A percentile compares a stretch with the other conserved stretches of the same genome.
Conservation (phyloP, 1,139 yeast genomes). For the Eremothecium sinecaudum region DNA sequence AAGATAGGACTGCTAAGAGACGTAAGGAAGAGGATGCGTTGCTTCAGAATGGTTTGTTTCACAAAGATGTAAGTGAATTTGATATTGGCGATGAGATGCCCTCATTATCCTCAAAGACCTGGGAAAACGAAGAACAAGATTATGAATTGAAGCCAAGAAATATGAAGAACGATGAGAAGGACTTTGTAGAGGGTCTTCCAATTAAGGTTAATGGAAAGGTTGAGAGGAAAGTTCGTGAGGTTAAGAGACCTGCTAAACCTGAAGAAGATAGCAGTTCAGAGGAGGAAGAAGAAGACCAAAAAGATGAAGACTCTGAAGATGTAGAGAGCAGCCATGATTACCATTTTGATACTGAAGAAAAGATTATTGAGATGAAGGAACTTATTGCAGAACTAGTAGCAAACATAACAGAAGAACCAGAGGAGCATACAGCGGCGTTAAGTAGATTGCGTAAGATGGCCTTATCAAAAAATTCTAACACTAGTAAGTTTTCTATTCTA, state of each 20-base stretch:
- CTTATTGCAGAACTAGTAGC: constrained; percentile 78
- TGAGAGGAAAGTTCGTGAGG: constrained; percentile 44
- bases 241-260: constrained; percentile 17
- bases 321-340: constrained; percentile 36
- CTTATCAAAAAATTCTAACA: constrained; percentile 54
- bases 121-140: constrained; percentile 61
- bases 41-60: constrained; percentile 41
- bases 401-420: constrained; percentile 77
- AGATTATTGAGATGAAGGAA: constrained; percentile 58
- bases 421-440: constrained; percentile 61
- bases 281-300: constrained; percentile 22
- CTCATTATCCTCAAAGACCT: constrained; percentile 17
- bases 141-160: constrained; percentile 56
- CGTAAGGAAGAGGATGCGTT: constrained; percentile 44
- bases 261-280: constrained; percentile 27
- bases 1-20: constrained; percentile 34
- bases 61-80: constrained; percentile 21
- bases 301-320: constrained; percentile 16
- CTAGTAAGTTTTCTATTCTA: constrained; percentile 64
- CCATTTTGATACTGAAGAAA: constrained; percentile 48
- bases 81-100: constrained; percentile 21
- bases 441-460: constrained; percentile 67
- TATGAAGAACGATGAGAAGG: constrained; percentile 32
- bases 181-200: constrained; percentile 66
- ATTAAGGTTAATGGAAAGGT: constrained; percentile 67